Evolutionary conservation across 2,329 filamentous ascomycete genomes (phyloP), one percentile per base, ranked within the genome.

Genomic region (Zasmidium citrigriseum): DNA sequence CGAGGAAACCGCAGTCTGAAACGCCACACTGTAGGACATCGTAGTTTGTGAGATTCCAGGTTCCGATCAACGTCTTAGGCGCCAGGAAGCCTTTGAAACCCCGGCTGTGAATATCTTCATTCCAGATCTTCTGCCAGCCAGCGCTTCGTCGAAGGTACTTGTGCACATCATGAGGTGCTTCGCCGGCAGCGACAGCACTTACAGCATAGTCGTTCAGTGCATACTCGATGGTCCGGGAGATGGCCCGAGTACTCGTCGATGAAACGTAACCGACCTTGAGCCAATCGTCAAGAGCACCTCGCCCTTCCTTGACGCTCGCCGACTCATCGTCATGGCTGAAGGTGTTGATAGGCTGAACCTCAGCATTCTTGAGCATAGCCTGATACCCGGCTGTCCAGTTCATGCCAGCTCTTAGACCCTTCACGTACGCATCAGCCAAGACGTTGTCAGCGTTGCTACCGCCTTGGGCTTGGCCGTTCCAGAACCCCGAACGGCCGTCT

Each of bases 81-180:
- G 66, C 65, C 1, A 68, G 62, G 55, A 72, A 72, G 24, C 70
- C 71, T 5, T 59, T 69, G 52, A 72, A 72, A 58, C 73, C 72
- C 5, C 73, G 70, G 52, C 69, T 69, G 1, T 66, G 71, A 1
- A 75, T 68, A 29, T 73, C 67, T 2, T 72, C 64, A 25, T 74
- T 70, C 76, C 76, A 78, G 63, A 60, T 75, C 22, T 75, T 67
- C 58, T 78, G 76, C 76, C 77, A 79, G 2, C 76, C 74, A n/a
- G 68, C 61, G 55, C 73, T 70, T 7, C 76, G 69, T 18, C 70
- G 72, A 11, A 78, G 63, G 46, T 78, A 78, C 20, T 75, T 65
- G 1, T 73, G 64, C 0, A 68, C 67, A 34, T 78, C 76, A 0
- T 72, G 71, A 0, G 78, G 78, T 2, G 76, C 71, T 29, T 75